Base-by-base conservation (phyloP, 306 rosid genomes). In the Benincasa hispida region DNA sequence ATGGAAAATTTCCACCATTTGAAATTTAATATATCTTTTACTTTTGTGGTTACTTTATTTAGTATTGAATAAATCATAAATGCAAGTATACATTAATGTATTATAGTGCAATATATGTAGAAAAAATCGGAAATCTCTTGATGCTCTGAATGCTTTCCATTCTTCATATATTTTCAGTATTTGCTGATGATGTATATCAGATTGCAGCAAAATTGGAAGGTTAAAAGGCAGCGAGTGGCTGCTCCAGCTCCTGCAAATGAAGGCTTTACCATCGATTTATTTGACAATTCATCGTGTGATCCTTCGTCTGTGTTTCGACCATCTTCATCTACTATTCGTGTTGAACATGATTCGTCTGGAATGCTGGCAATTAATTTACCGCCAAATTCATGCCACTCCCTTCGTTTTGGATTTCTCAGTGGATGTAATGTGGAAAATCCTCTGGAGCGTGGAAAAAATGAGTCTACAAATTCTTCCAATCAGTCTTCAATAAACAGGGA, bases 201-300 rank as follows among this genome's bases (percentile, higher is more conserved):
- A 79, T 81, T 94, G 87, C 98, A 94, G 95, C 97, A 94, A 87
- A 94, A 91, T 75, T 94, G 98, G 97, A 94, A 91, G 88, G 96
- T 94, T 83, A 90, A 94, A 84, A 87, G 93, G 78, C 99, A 86
- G 79, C 97, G 96, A 37, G 84, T 86, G 75, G 88, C 89, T 53
- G 87, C 91, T 83, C 83, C 91, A 75, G 85, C 84, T 81, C 90
- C 97, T 50, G 97, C 91, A 80, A 92, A 82, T 87, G 99, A 92
- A 85, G 96, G 97, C 84, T 94, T 94, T 85, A 89, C 95, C 77
- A 86, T 94, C 59, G 99, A 94, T 84, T 88, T 94, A 78, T 94
- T 91, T 88, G 96, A 92, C 85, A 94, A 72, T 85, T 85, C 86
- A 1, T 72, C 84, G 27, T 85, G 87, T 82, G 93, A 94, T 75